phyloP scores from a whole-genome alignment of 139 green algal species.

The Ostreobium quekettii region DNA sequence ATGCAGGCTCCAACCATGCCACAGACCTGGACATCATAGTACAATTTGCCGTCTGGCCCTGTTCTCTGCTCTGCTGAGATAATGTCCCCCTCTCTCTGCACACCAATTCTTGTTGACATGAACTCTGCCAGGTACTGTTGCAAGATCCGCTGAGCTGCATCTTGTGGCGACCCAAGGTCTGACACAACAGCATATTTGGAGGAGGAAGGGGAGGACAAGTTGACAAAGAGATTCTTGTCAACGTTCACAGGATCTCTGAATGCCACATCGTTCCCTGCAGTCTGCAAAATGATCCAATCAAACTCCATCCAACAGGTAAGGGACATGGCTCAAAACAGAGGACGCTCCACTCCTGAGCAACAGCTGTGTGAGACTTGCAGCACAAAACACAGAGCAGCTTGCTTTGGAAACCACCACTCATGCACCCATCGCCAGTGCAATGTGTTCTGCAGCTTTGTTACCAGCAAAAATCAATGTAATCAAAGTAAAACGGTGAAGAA shows the following conservation, averaged over 20 bases:
- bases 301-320: neutral
- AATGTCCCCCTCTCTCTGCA: slow-evolving; percentile 46
- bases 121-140: slow-evolving; percentile 85
- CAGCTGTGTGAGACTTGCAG: no score
- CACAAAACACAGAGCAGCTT: no score
- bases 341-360: no score
- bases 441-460: neutral
- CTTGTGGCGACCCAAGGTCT: slow-evolving; percentile 71
- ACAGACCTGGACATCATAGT: slow-evolving; percentile 53
- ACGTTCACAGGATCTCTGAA: slow-evolving; percentile 72
- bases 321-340: neutral
- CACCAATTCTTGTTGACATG: slow-evolving; percentile 88
- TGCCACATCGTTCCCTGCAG: slow-evolving; percentile 78
- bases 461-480: neutral
- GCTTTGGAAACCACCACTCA: neutral
- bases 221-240: slow-evolving; percentile 89
- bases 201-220: slow-evolving; percentile 77
- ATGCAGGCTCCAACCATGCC: neutral
- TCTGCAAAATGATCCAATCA: slow-evolving; percentile 1
- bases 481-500: neutral
- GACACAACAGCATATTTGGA: slow-evolving; percentile 56
- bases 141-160: slow-evolving; percentile 53
- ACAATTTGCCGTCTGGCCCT: slow-evolving; percentile 37
- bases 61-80: slow-evolving; percentile 24
- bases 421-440: neutral